Evolutionary conservation across 176 grass and related monocot genomes (phyloP).

Genomic region (Zoysia pacifica): DNA sequence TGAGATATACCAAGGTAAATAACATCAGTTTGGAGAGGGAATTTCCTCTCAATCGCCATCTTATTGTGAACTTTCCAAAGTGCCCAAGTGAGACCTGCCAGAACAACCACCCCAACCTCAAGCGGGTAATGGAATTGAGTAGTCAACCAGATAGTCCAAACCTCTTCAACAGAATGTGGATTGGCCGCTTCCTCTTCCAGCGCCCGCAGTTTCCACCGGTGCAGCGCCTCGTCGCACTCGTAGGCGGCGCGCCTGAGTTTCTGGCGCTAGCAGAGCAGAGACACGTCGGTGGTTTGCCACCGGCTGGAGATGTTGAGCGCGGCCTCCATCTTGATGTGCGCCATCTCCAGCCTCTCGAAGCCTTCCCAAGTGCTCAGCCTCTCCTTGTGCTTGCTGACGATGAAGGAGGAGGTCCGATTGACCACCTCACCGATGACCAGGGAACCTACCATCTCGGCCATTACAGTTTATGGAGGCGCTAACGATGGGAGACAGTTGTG

Average conservation of each 20-base stretch:
- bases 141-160: too few species aligned
- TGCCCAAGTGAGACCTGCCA: too few species aligned
- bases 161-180: too few species aligned
- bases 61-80: too few species aligned
- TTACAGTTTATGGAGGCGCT: too few species aligned
- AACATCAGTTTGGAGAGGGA: too few species aligned
- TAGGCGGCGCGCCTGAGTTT: conserved; percentile 16
- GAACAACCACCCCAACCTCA: too few species aligned
- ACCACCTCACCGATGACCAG: conserved; percentile 27
- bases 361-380: background rate
- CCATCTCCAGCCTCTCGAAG: conserved; percentile 34
- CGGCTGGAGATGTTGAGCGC: conserved; percentile 24
- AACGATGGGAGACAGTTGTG: too few species aligned
- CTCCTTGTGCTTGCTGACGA: conserved; percentile 11
- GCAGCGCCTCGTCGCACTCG: conserved; percentile 26
- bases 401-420: conserved; percentile 24
- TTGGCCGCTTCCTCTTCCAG: conserved; percentile 22
- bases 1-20: too few species aligned
- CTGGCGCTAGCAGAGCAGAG: background rate
- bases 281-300: background rate
- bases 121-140: too few species aligned
- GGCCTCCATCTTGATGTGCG: conserved; percentile 37
- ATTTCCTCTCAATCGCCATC: too few species aligned
- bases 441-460: background rate
- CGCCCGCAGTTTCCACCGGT: conserved; percentile 26